Conservation (phyloP, 208 protist genomes). For the Trypanosoma brucei region DNA sequence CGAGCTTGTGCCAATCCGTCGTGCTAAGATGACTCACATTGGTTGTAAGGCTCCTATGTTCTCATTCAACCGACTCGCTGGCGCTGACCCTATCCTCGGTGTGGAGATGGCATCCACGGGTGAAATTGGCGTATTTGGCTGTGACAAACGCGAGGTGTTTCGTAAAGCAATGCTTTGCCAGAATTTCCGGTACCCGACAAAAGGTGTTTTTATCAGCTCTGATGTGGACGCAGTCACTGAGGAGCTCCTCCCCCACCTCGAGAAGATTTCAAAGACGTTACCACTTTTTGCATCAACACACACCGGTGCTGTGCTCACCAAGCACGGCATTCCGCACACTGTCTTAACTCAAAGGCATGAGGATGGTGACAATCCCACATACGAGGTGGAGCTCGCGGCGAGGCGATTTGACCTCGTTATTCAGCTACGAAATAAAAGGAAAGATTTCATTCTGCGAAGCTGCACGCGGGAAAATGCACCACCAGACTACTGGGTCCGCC, state of each 20-base stretch:
- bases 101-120: constrained; percentile 98
- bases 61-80: constrained; percentile 96
- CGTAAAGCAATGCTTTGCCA: constrained; percentile 88
- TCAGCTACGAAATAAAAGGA: constrained; percentile 81
- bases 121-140: constrained; percentile 96
- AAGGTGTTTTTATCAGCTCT: constrained; percentile 86
- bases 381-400: constrained; percentile 51
- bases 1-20: constrained; percentile 78
- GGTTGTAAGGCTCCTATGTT: constrained; percentile 97
- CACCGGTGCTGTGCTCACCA: constrained; percentile 77
- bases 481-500: constrained; percentile 84
- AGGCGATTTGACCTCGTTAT: constrained; percentile 87
- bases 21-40: constrained; percentile 87
- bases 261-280: constrained; percentile 26
- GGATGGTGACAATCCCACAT: constrained; percentile 22
- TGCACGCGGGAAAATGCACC: constrained; percentile 59
- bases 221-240: constrained; percentile 47
- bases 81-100: constrained; percentile 97
- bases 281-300: constrained; percentile 68
- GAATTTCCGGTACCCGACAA: constrained; percentile 69
- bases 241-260: constrained; percentile 50
- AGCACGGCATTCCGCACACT: constrained; percentile 69
- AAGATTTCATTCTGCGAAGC: constrained; percentile 77
- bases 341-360: constrained; percentile 46
- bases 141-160: constrained; percentile 85